These are phyloP conservation scores for Skeletonema grethae DNA, from an alignment of 108 stramenopile species.

Conservation along the genomic window DNA sequence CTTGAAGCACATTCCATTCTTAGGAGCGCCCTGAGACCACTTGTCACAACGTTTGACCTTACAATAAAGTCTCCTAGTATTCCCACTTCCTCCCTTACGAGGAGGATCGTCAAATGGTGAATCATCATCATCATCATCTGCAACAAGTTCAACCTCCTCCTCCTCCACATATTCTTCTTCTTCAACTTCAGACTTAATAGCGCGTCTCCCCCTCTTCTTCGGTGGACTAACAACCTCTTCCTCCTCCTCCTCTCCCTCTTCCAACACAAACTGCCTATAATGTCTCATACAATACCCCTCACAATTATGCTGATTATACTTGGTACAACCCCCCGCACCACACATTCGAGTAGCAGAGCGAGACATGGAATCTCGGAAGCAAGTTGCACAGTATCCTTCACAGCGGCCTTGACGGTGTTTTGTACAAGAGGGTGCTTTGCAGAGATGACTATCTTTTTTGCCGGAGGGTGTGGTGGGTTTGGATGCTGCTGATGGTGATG, in stretches of 20 bases:
- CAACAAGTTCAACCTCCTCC: not conserved
- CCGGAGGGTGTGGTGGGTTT: no score
- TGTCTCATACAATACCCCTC: conserved; percentile 12
- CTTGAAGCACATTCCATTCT: not conserved
- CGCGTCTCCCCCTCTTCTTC: not conserved
- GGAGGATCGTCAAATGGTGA: not conserved
- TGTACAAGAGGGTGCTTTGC: not conserved
- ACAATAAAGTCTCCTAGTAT: not conserved
- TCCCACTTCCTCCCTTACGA: not conserved
- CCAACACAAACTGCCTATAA: not conserved
- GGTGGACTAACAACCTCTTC: not conserved
- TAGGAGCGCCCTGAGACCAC: not conserved
- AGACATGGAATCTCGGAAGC: not conserved
- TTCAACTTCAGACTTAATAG: not conserved
- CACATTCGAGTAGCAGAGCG: not conserved
- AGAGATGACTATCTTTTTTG: not conserved
- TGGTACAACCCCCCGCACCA: conserved; percentile 6
- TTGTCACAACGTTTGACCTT: not conserved
- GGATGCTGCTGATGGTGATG: no score
- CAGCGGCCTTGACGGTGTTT: not conserved
- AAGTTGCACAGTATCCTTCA: not conserved
- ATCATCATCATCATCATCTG: not conserved
- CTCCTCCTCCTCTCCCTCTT: not conserved
- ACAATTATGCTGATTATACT: conserved; percentile 12
- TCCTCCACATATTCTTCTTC: not conserved